Evolutionary conservation across 2,329 filamentous ascomycete species (phyloP).

Genomic region (Acrodontium crateriforme): DNA sequence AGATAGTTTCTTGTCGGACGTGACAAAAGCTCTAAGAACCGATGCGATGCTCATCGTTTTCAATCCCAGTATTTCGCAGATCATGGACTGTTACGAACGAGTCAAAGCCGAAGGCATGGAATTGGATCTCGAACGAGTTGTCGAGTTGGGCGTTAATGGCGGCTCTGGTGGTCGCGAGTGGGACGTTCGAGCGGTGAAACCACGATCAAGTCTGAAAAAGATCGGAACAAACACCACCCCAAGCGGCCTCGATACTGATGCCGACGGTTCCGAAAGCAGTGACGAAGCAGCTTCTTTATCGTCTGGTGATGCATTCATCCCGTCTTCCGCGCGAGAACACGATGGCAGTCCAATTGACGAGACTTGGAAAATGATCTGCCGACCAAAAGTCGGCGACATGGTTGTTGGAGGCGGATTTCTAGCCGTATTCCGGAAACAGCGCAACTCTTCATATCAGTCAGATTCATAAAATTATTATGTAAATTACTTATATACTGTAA

Average conservation of each 20-base stretch:
- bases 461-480: too few relatives aligned
- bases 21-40: conserved; percentile 45
- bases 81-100: conserved; percentile 47
- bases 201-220: conserved; percentile 9
- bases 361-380: conserved; percentile 20
- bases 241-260: background rate
- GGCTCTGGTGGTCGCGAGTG: conserved; percentile 46
- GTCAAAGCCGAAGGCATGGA: conserved; percentile 42
- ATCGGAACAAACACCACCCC: background rate
- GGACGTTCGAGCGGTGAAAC: conserved; percentile 44
- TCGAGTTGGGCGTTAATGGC: conserved; percentile 41
- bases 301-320: too few relatives aligned
- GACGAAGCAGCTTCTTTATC: background rate
- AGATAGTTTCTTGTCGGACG: conserved; percentile 36
- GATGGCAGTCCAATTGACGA: background rate
- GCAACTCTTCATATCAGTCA: too few relatives aligned
- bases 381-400: conserved; percentile 26
- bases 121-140: conserved; percentile 42
- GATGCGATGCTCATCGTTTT: conserved; percentile 57
- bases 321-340: too few relatives aligned
- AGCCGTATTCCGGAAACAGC: conserved; percentile 22
- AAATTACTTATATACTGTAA: too few relatives aligned
- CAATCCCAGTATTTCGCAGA: conserved; percentile 66
- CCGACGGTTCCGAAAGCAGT: background rate
- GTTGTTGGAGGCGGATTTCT: conserved; percentile 26